Conservation (phyloP, 495 filamentous ascomycete genomes). For the Penicillium tannophilum region DNA sequence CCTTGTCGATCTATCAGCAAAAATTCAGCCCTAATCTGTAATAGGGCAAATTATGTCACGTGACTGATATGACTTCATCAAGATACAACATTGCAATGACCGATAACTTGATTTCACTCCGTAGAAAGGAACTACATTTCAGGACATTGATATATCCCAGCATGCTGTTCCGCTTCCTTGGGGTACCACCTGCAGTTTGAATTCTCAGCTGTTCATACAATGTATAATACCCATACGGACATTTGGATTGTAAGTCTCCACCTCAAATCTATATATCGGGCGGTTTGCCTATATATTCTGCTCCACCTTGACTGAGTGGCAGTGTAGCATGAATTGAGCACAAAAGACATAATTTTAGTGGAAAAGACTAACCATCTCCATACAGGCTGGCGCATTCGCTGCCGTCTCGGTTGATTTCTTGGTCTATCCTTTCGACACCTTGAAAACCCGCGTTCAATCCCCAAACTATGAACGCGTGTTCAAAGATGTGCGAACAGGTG, state of each 20-base stretch:
- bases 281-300: background rate
- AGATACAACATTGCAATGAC: background rate
- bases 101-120: background rate
- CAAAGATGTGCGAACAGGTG: constrained; percentile 52
- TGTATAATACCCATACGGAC: constrained; percentile 54
- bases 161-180: too few relatives aligned
- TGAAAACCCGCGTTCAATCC: constrained; percentile 84
- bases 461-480: constrained; percentile 68
- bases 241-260: constrained; percentile 48
- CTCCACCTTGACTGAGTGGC: background rate
- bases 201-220: constrained; percentile 3
- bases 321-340: too few relatives aligned
- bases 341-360: background rate
- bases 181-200: background rate
- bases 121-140: background rate
- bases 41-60: constrained; percentile 20
- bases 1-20: background rate
- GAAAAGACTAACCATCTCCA: background rate
- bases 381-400: constrained; percentile 76
- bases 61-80: constrained; percentile 22
- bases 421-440: constrained; percentile 81
- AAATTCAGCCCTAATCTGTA: constrained; percentile 18
- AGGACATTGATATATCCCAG: too few relatives aligned
- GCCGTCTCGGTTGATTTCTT: constrained; percentile 79
- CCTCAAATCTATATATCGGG: background rate